Base-by-base conservation (phyloP, 2,329 filamentous ascomycete species). In the Aspergillus vadensis region DNA sequence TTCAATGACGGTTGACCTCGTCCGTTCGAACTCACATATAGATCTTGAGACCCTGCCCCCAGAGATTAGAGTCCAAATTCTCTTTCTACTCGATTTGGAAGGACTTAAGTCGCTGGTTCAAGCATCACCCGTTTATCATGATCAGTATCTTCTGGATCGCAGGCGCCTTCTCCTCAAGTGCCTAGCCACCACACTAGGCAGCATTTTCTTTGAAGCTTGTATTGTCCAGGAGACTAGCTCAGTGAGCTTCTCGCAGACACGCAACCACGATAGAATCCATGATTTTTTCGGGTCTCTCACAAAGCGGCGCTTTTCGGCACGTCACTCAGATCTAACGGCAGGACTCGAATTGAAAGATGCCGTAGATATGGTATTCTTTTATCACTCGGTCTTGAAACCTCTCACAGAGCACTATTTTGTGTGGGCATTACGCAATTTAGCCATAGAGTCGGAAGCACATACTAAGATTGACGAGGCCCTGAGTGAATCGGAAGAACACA, bases 301-400 rank as follows among this genome's bases (percentile, higher is more conserved):
- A 2, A 0, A 27, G 1, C 2, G 25, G 25, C 25, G 25, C 25
- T 27, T n/a, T n/a, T n/a, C n/a, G n/a, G n/a, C n/a, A n/a, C n/a
- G 25, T 27, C 25, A 27, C 25, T 27, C 25, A 27, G 25, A 27
- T 27, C 7, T 8, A 27, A 8, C 25, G 7, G 25, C 25, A 27
- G 25, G 25, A 27, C 25, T 27, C 2, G 3, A 2, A 27, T 27
- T 27, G 25, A 27, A 27, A 1, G 25, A 27, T 27, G 7, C 25
- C 25, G 8, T 27, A 27, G 7, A 17, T 5, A 63, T 62, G 17
- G 43, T 57, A 6, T 12, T 21, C 15, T 65, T 65, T 27, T 27
- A 27, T 43, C 21, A 12, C 17, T 61, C 53, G 48, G 65, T 67
- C 21, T 25, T 67, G 23, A 36, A 55, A 54, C 62, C 64, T 47